Evolutionary conservation across 495 filamentous ascomycete genomes (phyloP).

Genomic region (Letharia lupina): DNA sequence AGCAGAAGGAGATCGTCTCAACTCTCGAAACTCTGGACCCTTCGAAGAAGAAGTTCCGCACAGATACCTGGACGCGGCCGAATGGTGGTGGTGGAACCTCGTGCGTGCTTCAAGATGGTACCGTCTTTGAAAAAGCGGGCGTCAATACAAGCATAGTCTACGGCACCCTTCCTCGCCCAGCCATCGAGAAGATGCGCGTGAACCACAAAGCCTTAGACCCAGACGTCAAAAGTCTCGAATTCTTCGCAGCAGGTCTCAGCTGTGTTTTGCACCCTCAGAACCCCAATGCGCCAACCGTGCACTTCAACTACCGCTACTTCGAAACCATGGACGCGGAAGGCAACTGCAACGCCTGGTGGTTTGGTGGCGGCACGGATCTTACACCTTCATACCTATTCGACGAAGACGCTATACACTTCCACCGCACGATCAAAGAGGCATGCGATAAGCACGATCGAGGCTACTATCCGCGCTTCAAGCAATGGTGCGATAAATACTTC

Average conservation of each 20-base stretch:
- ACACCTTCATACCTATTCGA: slow-evolving; percentile 93
- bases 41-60: slow-evolving; percentile 64
- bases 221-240: slow-evolving; percentile 69
- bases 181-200: slow-evolving; percentile 86
- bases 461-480: slow-evolving; percentile 94
- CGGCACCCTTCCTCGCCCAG: slow-evolving; percentile 77
- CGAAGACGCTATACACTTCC: slow-evolving; percentile 95
- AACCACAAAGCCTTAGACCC: slow-evolving; percentile 87
- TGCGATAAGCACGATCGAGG: slow-evolving; percentile 89
- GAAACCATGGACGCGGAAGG: slow-evolving; percentile 67
- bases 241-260: slow-evolving; percentile 91
- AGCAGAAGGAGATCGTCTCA: slow-evolving; percentile 77
- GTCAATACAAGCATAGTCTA: slow-evolving; percentile 95
- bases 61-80: slow-evolving; percentile 81
- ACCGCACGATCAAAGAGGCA: slow-evolving; percentile 80
- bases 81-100: slow-evolving; percentile 81
- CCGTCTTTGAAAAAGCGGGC: slow-evolving; percentile 96
- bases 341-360: slow-evolving; percentile 84
- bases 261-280: slow-evolving; percentile 89
- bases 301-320: slow-evolving; percentile 98
- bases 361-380: slow-evolving; percentile 88
- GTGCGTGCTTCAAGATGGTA: slow-evolving; percentile 89
- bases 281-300: slow-evolving; percentile 94
- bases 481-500: slow-evolving; percentile 98
- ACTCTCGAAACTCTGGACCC: slow-evolving; percentile 70